Conservation (phyloP, 805 yeast genomes). For the Wickerhamomyces rabaulensis region DNA sequence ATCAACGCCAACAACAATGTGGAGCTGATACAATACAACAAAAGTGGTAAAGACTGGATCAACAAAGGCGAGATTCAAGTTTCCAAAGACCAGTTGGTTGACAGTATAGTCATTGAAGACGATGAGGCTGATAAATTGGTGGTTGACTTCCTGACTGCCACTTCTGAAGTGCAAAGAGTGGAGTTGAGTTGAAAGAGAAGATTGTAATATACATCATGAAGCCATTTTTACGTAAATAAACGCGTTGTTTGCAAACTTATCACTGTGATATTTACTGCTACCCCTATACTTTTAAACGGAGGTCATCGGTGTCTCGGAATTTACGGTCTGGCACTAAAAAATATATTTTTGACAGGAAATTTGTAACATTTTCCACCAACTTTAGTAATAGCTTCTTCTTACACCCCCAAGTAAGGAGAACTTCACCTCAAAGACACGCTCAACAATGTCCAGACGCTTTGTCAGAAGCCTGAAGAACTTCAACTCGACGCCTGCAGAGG, state of each 20-base stretch:
- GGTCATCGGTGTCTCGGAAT: no score
- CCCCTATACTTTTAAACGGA: no score
- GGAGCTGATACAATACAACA: constrained; percentile 18
- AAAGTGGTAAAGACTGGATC: constrained; percentile 17
- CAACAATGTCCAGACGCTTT: constrained; percentile 20
- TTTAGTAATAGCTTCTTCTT: no score
- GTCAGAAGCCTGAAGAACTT: constrained; percentile 29
- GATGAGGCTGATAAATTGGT: constrained; percentile 4
- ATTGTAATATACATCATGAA: background rate
- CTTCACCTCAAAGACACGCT: no score
- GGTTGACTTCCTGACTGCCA: constrained; percentile 1
- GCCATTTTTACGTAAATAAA: no score
- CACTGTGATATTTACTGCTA: no score
- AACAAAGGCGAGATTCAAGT: constrained; percentile 7
- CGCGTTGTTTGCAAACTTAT: no score
- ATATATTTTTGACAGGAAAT: no score
- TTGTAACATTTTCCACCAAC: no score
- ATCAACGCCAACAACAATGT: constrained; percentile 3
- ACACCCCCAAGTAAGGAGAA: no score
- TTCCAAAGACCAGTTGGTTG: constrained; percentile 9
- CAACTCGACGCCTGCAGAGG: constrained; percentile 25
- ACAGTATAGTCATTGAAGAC: constrained; percentile 13
- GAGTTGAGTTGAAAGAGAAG: background rate
- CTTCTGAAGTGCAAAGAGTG: constrained; percentile 3
- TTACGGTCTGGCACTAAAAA: no score